These are phyloP conservation scores for Ligustrum vulgare DNA, from an alignment of 257 asterid species.

Conservation along the genomic window DNA sequence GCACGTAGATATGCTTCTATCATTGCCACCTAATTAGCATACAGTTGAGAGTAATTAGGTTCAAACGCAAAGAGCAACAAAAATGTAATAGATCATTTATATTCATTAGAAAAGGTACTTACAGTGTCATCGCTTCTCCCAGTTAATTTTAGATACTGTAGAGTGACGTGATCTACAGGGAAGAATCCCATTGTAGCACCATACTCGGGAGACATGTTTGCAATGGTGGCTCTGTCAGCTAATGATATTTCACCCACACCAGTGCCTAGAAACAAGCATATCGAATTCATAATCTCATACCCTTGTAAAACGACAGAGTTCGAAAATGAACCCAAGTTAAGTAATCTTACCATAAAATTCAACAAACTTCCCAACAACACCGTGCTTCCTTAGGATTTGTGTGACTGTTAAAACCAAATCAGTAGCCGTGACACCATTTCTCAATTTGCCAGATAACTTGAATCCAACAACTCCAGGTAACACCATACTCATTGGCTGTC, in stretches of 20 bases:
- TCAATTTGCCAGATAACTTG: neutral
- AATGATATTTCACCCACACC: neutral
- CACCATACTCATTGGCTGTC: slow-evolving; percentile 97
- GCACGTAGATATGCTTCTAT: slow-evolving; percentile 95
- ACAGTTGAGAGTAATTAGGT: slow-evolving; percentile 2
- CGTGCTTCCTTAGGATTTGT: slow-evolving; percentile 1
- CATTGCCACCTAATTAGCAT: slow-evolving; percentile 64
- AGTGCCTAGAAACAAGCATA: neutral
- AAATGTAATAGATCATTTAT: neutral
- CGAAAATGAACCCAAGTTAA: neutral
- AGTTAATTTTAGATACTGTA: neutral
- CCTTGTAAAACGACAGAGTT: neutral
- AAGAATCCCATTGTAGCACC: slow-evolving; percentile 1
- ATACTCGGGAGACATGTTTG: slow-evolving; percentile 3
- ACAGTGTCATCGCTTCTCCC: slow-evolving; percentile 87
- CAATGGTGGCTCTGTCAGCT: neutral
- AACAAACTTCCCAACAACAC: neutral
- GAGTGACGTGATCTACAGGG: neutral
- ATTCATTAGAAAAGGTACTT: slow-evolving; percentile 28
- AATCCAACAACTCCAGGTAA: slow-evolving; percentile 45
- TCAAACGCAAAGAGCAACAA: neutral
- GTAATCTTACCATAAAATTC: neutral
- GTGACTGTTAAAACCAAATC: neutral
- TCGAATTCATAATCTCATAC: neutral
- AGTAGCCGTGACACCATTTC: neutral